phyloP scores from a whole-genome alignment of 345 rosid species.

The Raphanus sativus region DNA sequence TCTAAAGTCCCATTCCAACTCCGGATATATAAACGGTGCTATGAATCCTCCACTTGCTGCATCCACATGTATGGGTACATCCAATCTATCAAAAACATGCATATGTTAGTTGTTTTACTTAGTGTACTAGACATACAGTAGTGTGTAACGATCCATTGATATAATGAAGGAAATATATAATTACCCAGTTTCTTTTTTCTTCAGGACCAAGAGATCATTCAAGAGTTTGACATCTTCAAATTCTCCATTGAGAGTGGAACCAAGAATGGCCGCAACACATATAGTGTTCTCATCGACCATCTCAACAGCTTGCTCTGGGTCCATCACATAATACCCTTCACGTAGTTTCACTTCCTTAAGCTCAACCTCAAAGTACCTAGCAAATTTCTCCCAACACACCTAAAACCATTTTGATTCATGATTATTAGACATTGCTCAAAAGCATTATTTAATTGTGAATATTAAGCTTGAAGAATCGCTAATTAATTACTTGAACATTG shows the following conservation, averaged over 20 bases:
- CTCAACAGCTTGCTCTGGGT: not conserved
- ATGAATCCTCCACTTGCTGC: conserved; percentile 1
- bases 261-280: not conserved
- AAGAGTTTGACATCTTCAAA: not conserved
- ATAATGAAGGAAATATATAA: not conserved
- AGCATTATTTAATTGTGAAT: not conserved
- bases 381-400: not conserved
- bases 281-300: not conserved
- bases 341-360: not conserved
- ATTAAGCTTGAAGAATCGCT: not conserved
- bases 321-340: not conserved
- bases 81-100: not conserved
- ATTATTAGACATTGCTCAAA: not conserved
- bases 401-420: not conserved
- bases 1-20: not conserved
- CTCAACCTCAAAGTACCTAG: conserved; percentile 1
- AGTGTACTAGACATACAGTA: not conserved
- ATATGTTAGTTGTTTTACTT: not conserved
- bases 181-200: not conserved
- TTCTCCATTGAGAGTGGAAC: not conserved
- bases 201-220: not conserved
- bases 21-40: not conserved
- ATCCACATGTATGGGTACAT: not conserved
- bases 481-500: not conserved
- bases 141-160: not conserved